phyloP scores from a whole-genome alignment of 2,329 filamentous ascomycete genomes.

The Trichothecium roseum region DNA sequence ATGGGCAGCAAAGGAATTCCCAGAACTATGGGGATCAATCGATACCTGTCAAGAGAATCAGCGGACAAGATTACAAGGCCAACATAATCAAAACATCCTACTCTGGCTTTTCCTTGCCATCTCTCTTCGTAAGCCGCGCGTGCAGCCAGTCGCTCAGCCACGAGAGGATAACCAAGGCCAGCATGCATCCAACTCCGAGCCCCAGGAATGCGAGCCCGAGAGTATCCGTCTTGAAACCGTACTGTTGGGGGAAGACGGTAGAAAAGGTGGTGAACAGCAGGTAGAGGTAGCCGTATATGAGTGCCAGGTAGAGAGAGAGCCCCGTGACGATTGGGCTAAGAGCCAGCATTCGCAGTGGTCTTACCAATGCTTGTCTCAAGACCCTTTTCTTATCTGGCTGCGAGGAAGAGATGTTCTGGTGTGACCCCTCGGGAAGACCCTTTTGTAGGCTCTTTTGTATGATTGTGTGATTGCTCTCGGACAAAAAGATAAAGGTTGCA shows the following conservation, averaged over 20 bases:
- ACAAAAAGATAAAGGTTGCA: slow-evolving; percentile 1
- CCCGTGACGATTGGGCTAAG: slow-evolving; percentile 51
- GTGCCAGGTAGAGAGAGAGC: slow-evolving; percentile 53
- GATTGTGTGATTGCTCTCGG: slow-evolving; percentile 2
- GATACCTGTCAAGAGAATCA: slow-evolving; percentile 12
- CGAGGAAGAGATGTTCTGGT: slow-evolving; percentile 24
- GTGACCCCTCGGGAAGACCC: slow-evolving; percentile 10
- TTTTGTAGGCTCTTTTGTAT: not conserved
- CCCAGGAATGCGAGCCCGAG: slow-evolving; percentile 22
- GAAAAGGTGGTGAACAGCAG: slow-evolving; percentile 40
- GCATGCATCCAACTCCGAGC: slow-evolving; percentile 15
- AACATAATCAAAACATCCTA: too few species aligned
- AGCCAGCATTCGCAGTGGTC: slow-evolving; percentile 48
- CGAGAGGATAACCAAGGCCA: slow-evolving; percentile 13
- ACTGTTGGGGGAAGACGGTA: slow-evolving; percentile 47
- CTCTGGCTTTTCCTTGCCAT: too few species aligned
- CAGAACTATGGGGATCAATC: slow-evolving; percentile 11
- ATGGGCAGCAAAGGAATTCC: slow-evolving; percentile 26
- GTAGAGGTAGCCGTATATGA: slow-evolving; percentile 53
- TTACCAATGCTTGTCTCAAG: slow-evolving; percentile 45
- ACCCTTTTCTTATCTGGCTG: slow-evolving; percentile 24
- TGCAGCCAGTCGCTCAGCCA: slow-evolving; percentile 17
- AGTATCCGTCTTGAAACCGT: slow-evolving; percentile 49
- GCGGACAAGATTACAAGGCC: too few species aligned
- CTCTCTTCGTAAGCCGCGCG: too few species aligned